Evolutionary conservation across 2,329 filamentous ascomycete species (phyloP).

Genomic region (Xylariales sp.): DNA sequence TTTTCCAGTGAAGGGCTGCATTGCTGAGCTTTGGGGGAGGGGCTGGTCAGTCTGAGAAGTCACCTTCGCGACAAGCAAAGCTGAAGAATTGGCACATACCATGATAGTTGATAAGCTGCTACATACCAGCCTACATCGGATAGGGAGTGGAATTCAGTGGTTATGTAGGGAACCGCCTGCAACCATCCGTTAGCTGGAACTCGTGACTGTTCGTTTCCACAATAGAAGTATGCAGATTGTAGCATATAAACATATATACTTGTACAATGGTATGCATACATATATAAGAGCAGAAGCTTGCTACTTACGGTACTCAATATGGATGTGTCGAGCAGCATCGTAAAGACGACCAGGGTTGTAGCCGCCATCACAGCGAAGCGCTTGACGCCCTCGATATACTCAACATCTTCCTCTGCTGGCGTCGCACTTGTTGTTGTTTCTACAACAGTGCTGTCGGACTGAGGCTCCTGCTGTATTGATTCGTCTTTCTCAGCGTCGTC

Average conservation of each 20-base stretch:
- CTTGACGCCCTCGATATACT: slow-evolving; percentile 21
- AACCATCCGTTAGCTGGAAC: neutral
- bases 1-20: slow-evolving; percentile 22
- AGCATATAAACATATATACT: too few species aligned
- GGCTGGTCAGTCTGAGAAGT: neutral
- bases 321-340: slow-evolving; percentile 47
- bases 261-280: too few species aligned
- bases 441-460: neutral
- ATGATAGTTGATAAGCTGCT: slow-evolving; percentile 1
- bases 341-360: slow-evolving; percentile 38
- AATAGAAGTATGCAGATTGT: too few species aligned
- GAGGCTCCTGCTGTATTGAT: too few species aligned
- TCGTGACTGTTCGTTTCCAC: too few species aligned
- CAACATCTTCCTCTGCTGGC: slow-evolving; percentile 10
- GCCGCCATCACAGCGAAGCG: slow-evolving; percentile 20
- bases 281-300: too few species aligned
- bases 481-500: too few species aligned
- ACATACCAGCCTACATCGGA: slow-evolving; percentile 5
- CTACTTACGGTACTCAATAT: slow-evolving; percentile 46
- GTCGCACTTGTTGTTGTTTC: neutral
- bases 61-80: neutral
- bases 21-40: slow-evolving; percentile 1
- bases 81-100: slow-evolving; percentile 1
- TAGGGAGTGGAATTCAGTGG: slow-evolving; percentile 4
- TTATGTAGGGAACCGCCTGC: slow-evolving; percentile 2